Conservation (phyloP, 495 filamentous ascomycete genomes). For the Ramalina peruviana region DNA sequence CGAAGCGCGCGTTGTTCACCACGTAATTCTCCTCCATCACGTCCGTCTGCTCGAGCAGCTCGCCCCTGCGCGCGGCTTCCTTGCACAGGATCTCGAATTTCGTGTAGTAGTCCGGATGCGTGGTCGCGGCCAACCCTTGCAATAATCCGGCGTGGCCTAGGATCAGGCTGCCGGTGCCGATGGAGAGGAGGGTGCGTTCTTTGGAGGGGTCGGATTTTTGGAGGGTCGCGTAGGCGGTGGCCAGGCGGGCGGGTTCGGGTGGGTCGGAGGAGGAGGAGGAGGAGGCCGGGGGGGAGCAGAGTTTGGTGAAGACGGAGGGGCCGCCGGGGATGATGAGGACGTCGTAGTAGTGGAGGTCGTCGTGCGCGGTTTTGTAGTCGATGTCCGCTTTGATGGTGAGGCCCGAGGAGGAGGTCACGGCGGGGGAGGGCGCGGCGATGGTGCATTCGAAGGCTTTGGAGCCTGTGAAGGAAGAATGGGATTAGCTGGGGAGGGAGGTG, state of each 20-base stretch:
- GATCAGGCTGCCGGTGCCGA: conserved; percentile 64
- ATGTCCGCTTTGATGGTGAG: conserved; percentile 33
- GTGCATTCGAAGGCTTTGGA: conserved; percentile 32
- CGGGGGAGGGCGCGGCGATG: conserved; percentile 29
- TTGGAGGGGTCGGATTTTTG: conserved; percentile 51
- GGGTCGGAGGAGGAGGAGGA: conserved; percentile 18
- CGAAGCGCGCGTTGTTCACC: conserved; percentile 67
- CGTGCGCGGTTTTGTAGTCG: conserved; percentile 46
- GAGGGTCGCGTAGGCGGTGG: conserved; percentile 51
- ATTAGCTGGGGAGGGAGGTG: neutral
- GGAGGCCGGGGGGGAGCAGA: conserved; percentile 28
- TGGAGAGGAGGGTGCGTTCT: conserved; percentile 58
- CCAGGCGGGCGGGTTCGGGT: conserved; percentile 44
- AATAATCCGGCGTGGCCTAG: conserved; percentile 60
- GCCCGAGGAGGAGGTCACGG: conserved; percentile 28
- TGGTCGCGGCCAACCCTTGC: conserved; percentile 57
- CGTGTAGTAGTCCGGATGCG: conserved; percentile 47
- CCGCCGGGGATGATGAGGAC: conserved; percentile 56
- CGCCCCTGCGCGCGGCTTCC: conserved; percentile 38
- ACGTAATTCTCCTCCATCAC: conserved; percentile 68
- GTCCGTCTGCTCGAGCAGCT: conserved; percentile 44
- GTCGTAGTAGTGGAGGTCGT: conserved; percentile 55
- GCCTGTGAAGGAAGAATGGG: conserved; percentile 11
- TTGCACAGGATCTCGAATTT: conserved; percentile 56
- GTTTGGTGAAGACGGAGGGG: conserved; percentile 27